A percentile compares a stretch with the other conserved stretches of the same genome.
Evolutionary conservation across 1,284 basidiomycete genomes (phyloP).

Genomic region (Xerocomus amazonicus): DNA sequence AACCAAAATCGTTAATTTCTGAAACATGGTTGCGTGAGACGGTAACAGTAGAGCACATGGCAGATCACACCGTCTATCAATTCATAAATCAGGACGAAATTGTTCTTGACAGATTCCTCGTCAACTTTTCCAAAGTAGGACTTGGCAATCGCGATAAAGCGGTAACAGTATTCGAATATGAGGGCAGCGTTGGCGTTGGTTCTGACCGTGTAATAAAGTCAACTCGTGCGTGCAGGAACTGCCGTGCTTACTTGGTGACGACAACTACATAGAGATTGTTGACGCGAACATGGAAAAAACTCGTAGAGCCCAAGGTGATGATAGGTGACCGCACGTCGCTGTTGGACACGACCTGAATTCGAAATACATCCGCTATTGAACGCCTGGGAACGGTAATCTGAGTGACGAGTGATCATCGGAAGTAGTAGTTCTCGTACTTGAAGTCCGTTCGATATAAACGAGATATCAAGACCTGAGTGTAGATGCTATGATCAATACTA

Average conservation of each 20-base stretch:
- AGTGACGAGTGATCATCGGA: background rate
- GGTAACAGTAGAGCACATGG: background rate
- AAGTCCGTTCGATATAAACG: constrained; percentile 90
- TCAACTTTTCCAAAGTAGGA: constrained; percentile 98
- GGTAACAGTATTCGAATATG: constrained; percentile 97
- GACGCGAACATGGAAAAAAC: constrained; percentile 94
- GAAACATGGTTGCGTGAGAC: constrained; percentile 9
- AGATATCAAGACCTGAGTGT: constrained; percentile 82
- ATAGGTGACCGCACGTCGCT: constrained; percentile 96
- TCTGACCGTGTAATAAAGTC: constrained; percentile 41
- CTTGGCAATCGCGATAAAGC: constrained; percentile 90
- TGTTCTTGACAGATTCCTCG: constrained; percentile 98
- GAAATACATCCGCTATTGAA: constrained; percentile 96
- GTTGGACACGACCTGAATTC: constrained; percentile 97
- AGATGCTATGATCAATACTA: constrained; percentile 10
- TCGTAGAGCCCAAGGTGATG: constrained; percentile 94
- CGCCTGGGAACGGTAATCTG: constrained; percentile 51
- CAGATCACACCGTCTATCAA: constrained; percentile 78
- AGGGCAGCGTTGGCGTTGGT: constrained; percentile 97
- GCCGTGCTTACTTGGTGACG: constrained; percentile 78
- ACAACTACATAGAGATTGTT: constrained; percentile 95
- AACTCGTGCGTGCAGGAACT: background rate
- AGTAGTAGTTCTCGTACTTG: constrained; percentile 57
- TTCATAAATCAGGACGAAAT: constrained; percentile 96
- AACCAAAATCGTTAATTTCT: constrained; percentile 99